A percentile compares a stretch with the other conserved stretches of the same genome.
These are phyloP conservation scores for Diospyros kaki DNA, from an alignment of 148 eudicot species.

Conservation along the genomic window DNA sequence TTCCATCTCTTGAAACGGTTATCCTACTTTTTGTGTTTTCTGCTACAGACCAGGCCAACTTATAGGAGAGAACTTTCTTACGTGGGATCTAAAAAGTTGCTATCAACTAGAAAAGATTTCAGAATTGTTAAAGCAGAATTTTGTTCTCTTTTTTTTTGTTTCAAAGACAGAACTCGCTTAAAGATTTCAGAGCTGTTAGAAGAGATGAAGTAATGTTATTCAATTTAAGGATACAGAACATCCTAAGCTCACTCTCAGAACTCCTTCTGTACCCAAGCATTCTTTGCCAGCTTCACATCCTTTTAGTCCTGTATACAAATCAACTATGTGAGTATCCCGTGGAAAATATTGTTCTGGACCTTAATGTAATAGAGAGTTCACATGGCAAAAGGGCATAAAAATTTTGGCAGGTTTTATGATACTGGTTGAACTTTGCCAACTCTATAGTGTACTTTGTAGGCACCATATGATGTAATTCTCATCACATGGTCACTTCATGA, in stretches of 20 bases:
- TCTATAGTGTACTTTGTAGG: too few species aligned
- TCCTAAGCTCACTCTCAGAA: conserved; percentile 75
- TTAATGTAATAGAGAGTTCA: background rate
- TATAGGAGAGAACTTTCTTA: background rate
- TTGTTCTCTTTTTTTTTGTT: too few species aligned
- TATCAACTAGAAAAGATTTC: background rate
- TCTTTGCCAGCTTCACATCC: conserved; percentile 56
- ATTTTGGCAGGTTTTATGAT: too few species aligned
- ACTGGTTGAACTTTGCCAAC: too few species aligned
- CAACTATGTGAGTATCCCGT: background rate
- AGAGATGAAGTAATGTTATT: background rate
- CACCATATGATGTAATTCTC: too few species aligned
- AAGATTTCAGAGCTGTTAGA: too few species aligned
- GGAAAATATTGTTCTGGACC: too few species aligned
- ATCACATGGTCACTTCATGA: too few species aligned
- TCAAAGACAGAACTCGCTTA: too few species aligned
- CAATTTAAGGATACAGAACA: conserved; percentile 69
- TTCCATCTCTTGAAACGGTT: background rate
- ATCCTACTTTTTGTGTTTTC: too few species aligned
- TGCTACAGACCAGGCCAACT: background rate
- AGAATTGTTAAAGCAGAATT: background rate
- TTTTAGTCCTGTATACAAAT: conserved; percentile 43
- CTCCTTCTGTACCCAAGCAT: conserved; percentile 80
- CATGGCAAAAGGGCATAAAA: background rate
- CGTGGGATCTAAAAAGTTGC: background rate